Percentiles rank a stretch among this genome's conserved stretches.
These are phyloP conservation scores for Thoreauomyces humboldtii DNA, from an alignment of 192 early-diverging fungal species.

Conservation along the genomic window DNA sequence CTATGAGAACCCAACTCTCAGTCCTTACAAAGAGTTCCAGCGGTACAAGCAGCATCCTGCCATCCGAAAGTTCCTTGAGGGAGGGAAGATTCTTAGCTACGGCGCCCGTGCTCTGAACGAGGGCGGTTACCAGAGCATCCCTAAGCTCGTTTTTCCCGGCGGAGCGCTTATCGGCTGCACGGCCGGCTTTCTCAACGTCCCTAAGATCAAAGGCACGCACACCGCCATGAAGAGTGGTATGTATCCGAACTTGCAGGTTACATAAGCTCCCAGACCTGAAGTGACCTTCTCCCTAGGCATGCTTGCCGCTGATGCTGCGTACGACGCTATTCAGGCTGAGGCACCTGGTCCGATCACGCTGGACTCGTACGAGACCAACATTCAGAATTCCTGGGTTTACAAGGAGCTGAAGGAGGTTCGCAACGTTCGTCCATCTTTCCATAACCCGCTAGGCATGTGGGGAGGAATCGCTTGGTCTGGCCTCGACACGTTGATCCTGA, in stretches of 20 bases:
- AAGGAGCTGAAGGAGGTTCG: constrained; percentile 88
- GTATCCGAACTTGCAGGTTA: neutral
- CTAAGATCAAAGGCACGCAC: constrained; percentile 99
- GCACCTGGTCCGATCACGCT: constrained; percentile 65
- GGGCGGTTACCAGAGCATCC: constrained; percentile 93
- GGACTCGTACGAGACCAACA: constrained; percentile 72
- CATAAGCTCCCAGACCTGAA: neutral
- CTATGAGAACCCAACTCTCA: constrained; percentile 92
- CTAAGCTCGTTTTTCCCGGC: constrained; percentile 91
- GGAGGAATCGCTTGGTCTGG: constrained; percentile 88
- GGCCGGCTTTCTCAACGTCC: constrained; percentile 94
- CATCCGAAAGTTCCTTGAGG: constrained; percentile 78
- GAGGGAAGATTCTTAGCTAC: constrained; percentile 87
- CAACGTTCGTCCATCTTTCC: constrained; percentile 92
- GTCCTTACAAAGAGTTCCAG: constrained; percentile 98
- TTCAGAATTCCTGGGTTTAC: constrained; percentile 86
- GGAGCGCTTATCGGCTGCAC: constrained; percentile 94
- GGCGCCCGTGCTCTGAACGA: constrained; percentile 97
- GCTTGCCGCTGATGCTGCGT: constrained; percentile 89
- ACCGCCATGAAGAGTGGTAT: constrained; percentile 96
- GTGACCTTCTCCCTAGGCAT: constrained; percentile 46
- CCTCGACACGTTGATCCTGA: constrained; percentile 83
- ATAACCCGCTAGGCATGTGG: constrained; percentile 77
- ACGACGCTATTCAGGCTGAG: constrained; percentile 60
- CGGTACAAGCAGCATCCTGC: constrained; percentile 91